phyloP scores from a whole-genome alignment of 306 rosid species.

The Quercus berberidifolia region DNA sequence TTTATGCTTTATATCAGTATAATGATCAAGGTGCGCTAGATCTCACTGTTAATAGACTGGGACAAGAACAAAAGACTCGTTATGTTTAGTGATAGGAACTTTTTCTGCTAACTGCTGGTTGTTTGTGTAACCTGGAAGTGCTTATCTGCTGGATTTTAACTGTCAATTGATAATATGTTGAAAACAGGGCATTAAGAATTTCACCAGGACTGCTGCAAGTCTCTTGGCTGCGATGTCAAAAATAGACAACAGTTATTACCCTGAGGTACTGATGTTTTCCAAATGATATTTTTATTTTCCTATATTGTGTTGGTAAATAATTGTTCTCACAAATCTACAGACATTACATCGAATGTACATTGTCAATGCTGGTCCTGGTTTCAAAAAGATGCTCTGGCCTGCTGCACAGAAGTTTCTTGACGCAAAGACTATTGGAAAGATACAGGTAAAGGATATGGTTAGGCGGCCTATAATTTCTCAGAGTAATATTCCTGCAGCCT shows the following conservation, averaged over 20 bases:
- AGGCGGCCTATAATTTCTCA: constrained; percentile 16
- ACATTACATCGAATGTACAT: constrained; percentile 88
- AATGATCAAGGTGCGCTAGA: background rate
- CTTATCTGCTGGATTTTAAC: constrained; percentile 1
- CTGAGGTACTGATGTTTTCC: constrained; percentile 60
- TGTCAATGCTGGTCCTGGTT: constrained; percentile 94
- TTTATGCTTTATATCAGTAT: background rate
- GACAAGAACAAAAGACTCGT: background rate
- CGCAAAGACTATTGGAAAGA: constrained; percentile 73
- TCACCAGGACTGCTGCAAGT: constrained; percentile 73
- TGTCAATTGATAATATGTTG: constrained; percentile 19
- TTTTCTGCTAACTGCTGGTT: background rate
- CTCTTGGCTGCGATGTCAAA: constrained; percentile 75
- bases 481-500: constrained; percentile 4
- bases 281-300: background rate
- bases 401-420: constrained; percentile 93
- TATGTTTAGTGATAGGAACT: background rate
- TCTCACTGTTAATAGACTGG: background rate
- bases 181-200: constrained; percentile 91
- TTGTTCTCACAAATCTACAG: constrained; percentile 36
- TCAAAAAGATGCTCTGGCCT: constrained; percentile 96
- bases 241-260: constrained; percentile 83
- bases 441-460: constrained; percentile 57
- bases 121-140: background rate
- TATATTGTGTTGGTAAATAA: background rate